Conservation (phyloP, 1,284 basidiomycete genomes). For the Coniophora puteana region DNA sequence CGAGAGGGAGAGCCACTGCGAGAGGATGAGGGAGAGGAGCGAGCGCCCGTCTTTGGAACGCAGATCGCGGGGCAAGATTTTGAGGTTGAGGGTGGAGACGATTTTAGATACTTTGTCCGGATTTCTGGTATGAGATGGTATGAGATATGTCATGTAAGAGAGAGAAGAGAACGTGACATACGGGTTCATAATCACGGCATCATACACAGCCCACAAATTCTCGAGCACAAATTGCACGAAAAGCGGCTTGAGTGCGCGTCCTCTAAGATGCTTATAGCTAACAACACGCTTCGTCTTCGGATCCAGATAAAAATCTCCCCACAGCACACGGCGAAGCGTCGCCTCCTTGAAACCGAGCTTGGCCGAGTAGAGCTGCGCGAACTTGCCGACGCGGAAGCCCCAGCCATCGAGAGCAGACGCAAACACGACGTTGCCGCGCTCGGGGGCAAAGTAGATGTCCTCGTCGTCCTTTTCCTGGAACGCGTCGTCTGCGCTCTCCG, state of each 20-base stretch:
- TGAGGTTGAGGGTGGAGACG: conserved; percentile 78
- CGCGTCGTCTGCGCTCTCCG: no score
- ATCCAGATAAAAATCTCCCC: conserved; percentile 98
- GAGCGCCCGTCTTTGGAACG: conserved; percentile 88
- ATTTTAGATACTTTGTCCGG: conserved; percentile 90
- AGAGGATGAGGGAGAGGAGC: conserved; percentile 84
- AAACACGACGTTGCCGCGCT: conserved; percentile 95
- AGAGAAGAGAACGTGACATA: conserved; percentile 40
- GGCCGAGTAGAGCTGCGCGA: conserved; percentile 88
- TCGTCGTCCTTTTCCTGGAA: conserved; percentile 97
- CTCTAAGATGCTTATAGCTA: conserved; percentile 85
- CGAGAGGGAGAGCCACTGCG: conserved; percentile 95
- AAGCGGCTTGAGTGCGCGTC: conserved; percentile 88
- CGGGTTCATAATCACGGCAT: conserved; percentile 84
- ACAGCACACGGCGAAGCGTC: conserved; percentile 85
- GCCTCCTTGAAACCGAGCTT: conserved; percentile 92
- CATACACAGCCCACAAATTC: conserved; percentile 97
- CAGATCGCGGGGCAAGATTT: conserved; percentile 86
- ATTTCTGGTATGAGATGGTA: conserved; percentile 64
- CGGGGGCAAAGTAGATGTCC: conserved; percentile 96
- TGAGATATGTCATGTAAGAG: conserved; percentile 84
- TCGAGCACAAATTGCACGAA: conserved; percentile 98
- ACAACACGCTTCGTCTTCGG: conserved; percentile 95
- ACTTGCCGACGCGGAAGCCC: conserved; percentile 95
- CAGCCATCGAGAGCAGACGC: conserved; percentile 96